phyloP scores from a whole-genome alignment of 768 basidiomycete genomes.

The Favolaschia claudopus region DNA sequence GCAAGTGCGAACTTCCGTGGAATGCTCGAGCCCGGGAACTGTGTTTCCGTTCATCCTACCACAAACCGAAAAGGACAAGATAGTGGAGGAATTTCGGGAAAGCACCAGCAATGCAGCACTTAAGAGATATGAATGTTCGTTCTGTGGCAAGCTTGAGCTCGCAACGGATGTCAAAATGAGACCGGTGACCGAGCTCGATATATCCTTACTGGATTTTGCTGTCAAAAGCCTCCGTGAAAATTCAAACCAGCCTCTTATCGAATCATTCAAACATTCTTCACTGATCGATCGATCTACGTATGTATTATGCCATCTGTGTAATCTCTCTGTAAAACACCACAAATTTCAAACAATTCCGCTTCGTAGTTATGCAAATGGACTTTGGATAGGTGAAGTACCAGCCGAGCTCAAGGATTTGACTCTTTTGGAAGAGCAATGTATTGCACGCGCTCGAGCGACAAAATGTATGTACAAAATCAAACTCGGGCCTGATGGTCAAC shows the following conservation, averaged over 20 bases:
- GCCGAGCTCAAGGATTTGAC: conserved; percentile 19
- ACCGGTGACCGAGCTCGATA: conserved; percentile 13
- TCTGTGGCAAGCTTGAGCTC: conserved; percentile 11
- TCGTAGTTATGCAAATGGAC: conserved; percentile 31
- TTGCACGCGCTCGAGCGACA: conserved; percentile 21
- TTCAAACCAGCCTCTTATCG: conserved; percentile 8
- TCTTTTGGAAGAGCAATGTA: conserved; percentile 32
- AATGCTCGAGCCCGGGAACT: not conserved
- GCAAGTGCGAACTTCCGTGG: not conserved
- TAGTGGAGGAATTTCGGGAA: conserved; percentile 5
- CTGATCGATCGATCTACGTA: conserved; percentile 2
- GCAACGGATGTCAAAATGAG: not conserved
- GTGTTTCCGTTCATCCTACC: not conserved
- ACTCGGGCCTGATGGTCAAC: conserved; percentile 24
- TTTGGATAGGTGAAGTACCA: conserved; percentile 28
- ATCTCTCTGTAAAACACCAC: conserved; percentile 8
- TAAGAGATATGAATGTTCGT: conserved; percentile 9
- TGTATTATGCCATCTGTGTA: conserved; percentile 14
- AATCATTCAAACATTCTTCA: not conserved
- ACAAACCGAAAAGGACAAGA: conserved; percentile 8
- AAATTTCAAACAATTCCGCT: conserved; percentile 20
- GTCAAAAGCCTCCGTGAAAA: conserved; percentile 4
- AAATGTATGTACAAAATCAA: conserved; percentile 27
- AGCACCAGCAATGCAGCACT: conserved; percentile 1
- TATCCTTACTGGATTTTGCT: conserved; percentile 15